These are phyloP conservation scores for Fusarium denticulatum DNA, from an alignment of 2,329 filamentous ascomycete genomes.

Conservation along the genomic window DNA sequence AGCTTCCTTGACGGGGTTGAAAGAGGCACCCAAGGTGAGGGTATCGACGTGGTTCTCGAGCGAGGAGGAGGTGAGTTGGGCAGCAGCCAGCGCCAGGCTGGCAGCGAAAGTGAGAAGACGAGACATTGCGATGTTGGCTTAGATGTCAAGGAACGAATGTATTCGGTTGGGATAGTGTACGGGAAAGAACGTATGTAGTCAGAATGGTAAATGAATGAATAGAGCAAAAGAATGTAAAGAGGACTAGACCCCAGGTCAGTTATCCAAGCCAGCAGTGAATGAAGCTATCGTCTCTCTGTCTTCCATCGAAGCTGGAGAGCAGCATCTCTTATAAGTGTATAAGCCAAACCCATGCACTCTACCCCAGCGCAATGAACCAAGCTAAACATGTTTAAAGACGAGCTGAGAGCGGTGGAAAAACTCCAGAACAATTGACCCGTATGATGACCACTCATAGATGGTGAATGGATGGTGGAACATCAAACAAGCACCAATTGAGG, in stretches of 20 bases:
- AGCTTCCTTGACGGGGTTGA: conserved; percentile 66
- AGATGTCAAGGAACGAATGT: conserved; percentile 11
- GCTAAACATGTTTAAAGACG: conserved; percentile 16
- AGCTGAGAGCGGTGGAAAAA: conserved; percentile 36
- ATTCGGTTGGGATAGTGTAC: not conserved
- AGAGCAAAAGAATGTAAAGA: conserved; percentile 39
- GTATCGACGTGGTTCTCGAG: conserved; percentile 51
- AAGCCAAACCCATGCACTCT: not conserved
- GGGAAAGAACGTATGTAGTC: conserved; percentile 28
- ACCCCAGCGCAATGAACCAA: conserved; percentile 3
- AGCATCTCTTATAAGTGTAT: conserved; percentile 35
- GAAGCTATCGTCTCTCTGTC: conserved; percentile 26
- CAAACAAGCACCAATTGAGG: conserved; percentile 33
- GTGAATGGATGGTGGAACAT: conserved; percentile 26
- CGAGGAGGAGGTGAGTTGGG: conserved; percentile 39
- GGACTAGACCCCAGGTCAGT: conserved; percentile 38
- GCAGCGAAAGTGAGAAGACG: conserved; percentile 40
- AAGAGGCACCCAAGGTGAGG: conserved; percentile 59
- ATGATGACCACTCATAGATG: conserved; percentile 17
- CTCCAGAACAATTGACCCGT: not conserved
- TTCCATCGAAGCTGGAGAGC: not conserved
- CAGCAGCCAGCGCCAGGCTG: conserved; percentile 42
- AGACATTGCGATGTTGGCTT: conserved; percentile 29
- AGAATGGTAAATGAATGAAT: conserved; percentile 36
- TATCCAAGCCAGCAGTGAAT: conserved; percentile 23